phyloP scores from a whole-genome alignment of 2,329 filamentous ascomycete species.

The Aspergillus sp. region DNA sequence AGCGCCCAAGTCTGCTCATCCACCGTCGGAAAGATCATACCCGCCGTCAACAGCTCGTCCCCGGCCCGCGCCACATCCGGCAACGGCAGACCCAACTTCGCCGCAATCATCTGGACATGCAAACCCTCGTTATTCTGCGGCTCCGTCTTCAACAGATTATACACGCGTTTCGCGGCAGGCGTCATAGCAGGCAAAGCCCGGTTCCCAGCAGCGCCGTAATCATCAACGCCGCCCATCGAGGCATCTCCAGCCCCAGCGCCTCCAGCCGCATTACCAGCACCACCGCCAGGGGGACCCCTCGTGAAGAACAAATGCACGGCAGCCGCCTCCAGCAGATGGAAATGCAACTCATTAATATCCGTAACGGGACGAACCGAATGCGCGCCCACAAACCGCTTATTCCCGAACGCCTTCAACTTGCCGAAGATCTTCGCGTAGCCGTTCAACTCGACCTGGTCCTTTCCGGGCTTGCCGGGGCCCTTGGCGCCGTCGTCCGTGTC shows the following conservation, averaged over 20 bases:
- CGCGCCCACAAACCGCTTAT: conserved; percentile 77
- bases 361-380: conserved; percentile 76
- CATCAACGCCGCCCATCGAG: conserved; percentile 35
- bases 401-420: conserved; percentile 77
- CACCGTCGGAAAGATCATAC: conserved; percentile 84
- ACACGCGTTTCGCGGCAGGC: conserved; percentile 66
- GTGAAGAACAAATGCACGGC: conserved; percentile 84
- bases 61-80: conserved; percentile 73
- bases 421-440: conserved; percentile 85
- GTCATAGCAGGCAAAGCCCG: conserved; percentile 52
- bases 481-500: conserved; percentile 41
- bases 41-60: conserved; percentile 73
- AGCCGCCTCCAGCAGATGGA: conserved; percentile 86
- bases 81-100: conserved; percentile 62
- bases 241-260: conserved; percentile 24
- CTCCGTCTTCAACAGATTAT: conserved; percentile 64
- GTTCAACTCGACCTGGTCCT: conserved; percentile 64
- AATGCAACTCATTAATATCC: conserved; percentile 90
- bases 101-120: conserved; percentile 74
- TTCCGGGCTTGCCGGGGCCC: conserved; percentile 45
- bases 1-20: conserved; percentile 92
- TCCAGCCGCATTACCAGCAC: conserved; percentile 43
- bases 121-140: conserved; percentile 78
- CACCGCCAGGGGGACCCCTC: conserved; percentile 59
- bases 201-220: conserved; percentile 21